phyloP scores from a whole-genome alignment of 2,329 filamentous ascomycete genomes.

The Clonostachys chloroleuca region DNA sequence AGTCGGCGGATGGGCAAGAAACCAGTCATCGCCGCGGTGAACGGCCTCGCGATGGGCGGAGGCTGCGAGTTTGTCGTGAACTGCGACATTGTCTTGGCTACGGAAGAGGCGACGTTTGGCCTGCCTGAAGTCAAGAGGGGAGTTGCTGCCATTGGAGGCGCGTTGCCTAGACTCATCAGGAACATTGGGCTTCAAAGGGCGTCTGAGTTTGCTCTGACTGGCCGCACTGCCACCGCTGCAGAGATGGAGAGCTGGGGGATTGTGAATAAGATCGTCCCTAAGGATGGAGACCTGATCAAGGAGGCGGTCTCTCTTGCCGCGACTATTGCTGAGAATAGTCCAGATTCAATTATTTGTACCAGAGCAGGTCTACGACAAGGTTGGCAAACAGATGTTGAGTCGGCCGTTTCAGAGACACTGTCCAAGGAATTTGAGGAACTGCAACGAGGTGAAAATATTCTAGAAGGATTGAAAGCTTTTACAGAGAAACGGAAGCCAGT shows the following conservation, averaged over 20 bases:
- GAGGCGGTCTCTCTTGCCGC: constrained; percentile 56
- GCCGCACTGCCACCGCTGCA: constrained; percentile 9
- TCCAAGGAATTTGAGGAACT: constrained; percentile 47
- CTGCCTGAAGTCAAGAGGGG: constrained; percentile 48
- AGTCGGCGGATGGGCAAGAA: constrained; percentile 51
- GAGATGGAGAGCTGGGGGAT: constrained; percentile 15
- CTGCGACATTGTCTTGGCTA: constrained; percentile 45
- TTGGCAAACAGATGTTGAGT: constrained; percentile 62
- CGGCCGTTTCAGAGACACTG: constrained; percentile 38
- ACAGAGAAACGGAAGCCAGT: constrained; percentile 63
- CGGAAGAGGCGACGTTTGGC: constrained; percentile 39
- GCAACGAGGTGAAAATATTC: constrained; percentile 61
- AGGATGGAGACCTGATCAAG: constrained; percentile 31
- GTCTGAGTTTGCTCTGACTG: constrained; percentile 15
- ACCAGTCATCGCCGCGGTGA: constrained; percentile 51
- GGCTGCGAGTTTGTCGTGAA: constrained; percentile 49
- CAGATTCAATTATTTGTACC: constrained; percentile 66
- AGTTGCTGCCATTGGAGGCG: constrained; percentile 43
- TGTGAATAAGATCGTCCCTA: constrained; percentile 14
- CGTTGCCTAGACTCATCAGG: constrained; percentile 40
- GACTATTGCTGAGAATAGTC: constrained; percentile 58
- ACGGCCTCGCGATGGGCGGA: constrained; percentile 48
- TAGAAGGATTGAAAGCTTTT: constrained; percentile 66
- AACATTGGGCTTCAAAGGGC: constrained; percentile 13
- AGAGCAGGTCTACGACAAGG: constrained; percentile 64